Evolutionary conservation across 768 basidiomycete species (phyloP).

Genomic region (Naganishia kalamii): DNA sequence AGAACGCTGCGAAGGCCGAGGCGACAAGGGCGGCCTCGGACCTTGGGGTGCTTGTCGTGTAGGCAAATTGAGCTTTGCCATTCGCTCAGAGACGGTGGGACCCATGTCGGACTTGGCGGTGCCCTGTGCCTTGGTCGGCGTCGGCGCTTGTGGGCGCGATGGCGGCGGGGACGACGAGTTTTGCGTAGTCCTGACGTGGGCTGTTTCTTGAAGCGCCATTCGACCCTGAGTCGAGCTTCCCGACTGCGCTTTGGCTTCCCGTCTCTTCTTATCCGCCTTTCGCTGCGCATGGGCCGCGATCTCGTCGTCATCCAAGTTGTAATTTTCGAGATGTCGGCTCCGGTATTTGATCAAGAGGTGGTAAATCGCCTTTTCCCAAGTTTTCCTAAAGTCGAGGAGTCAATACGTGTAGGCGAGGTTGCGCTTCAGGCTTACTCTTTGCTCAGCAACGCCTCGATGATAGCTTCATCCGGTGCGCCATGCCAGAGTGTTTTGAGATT

Average conservation of each 20-base stretch:
- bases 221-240: neutral
- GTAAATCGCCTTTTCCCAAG: constrained; percentile 96
- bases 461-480: constrained; percentile 64
- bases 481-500: constrained; percentile 92
- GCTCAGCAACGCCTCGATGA: constrained; percentile 59
- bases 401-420: neutral
- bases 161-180: constrained; percentile 22
- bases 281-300: constrained; percentile 1
- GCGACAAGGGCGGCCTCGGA: constrained; percentile 42
- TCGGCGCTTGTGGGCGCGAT: constrained; percentile 46
- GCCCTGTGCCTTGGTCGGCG: constrained; percentile 46
- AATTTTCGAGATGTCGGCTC: constrained; percentile 63
- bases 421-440: constrained; percentile 47
- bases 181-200: neutral
- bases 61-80: constrained; percentile 23
- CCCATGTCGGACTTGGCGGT: constrained; percentile 29
- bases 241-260: constrained; percentile 14
- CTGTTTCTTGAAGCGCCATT: constrained; percentile 1
- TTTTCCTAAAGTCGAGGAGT: constrained; percentile 53
- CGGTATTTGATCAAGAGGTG: constrained; percentile 81
- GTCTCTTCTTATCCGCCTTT: constrained; percentile 2
- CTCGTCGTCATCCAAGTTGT: constrained; percentile 59
- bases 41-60: constrained; percentile 33
- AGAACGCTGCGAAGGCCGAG: constrained; percentile 26
- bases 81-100: constrained; percentile 19